Conservation (phyloP, 352 stramenopile genomes). For the Phytophthora capsici region DNA sequence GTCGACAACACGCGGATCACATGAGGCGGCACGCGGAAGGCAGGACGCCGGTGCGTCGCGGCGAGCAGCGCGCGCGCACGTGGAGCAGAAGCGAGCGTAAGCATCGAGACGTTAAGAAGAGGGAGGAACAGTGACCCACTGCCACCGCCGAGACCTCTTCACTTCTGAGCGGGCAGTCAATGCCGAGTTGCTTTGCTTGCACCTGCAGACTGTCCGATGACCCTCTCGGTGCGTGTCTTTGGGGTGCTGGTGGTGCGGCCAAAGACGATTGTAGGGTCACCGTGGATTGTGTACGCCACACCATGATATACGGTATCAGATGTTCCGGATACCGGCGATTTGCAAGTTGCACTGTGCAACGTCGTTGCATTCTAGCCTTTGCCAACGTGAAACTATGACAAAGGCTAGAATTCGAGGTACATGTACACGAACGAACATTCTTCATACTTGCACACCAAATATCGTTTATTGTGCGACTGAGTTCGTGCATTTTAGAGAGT, state of each 20-base stretch:
- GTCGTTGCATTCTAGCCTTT: too few relatives aligned
- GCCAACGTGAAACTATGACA: too few relatives aligned
- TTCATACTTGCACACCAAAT: too few relatives aligned
- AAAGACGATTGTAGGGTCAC: constrained; percentile 22
- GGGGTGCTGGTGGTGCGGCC: constrained; percentile 30
- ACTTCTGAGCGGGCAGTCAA: constrained; percentile 15
- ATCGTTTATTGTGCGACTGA: neutral
- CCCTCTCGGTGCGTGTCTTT: constrained; percentile 24
- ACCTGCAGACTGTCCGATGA: constrained; percentile 10
- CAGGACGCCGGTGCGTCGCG: constrained; percentile 11
- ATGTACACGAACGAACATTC: too few relatives aligned
- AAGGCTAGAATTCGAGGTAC: too few relatives aligned
- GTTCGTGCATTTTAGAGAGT: too few relatives aligned
- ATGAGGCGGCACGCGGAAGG: constrained; percentile 24
- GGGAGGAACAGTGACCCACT: constrained; percentile 33
- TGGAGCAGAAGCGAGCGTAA: constrained; percentile 26
- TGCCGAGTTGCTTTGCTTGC: constrained; percentile 5
- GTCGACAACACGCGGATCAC: constrained; percentile 70
- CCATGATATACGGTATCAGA: constrained; percentile 8
- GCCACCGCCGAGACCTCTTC: constrained; percentile 42
- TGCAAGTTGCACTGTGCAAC: too few relatives aligned
- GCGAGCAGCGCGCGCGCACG: constrained; percentile 19
- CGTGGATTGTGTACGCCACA: constrained; percentile 9
- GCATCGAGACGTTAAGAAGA: constrained; percentile 27
- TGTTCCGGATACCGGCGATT: neutral